phyloP scores from a whole-genome alignment of 1,139 yeast species.

The Blastobotrys malaysiensis region DNA sequence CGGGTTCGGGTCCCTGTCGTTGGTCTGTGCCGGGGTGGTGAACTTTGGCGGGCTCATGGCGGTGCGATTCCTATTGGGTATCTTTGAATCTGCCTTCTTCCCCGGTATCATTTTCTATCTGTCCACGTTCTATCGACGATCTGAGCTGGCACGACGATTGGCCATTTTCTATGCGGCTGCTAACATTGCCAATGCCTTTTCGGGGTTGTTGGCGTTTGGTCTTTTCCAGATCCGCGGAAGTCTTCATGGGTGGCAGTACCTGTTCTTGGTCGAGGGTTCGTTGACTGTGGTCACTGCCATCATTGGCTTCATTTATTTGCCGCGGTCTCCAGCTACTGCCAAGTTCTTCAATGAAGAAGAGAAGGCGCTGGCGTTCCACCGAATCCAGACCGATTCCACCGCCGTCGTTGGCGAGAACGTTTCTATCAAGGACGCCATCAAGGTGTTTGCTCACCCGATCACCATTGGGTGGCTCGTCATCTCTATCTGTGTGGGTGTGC shows the following conservation, averaged over 20 bases:
- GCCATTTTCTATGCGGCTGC: constrained; percentile 52
- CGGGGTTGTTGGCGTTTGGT: constrained; percentile 30
- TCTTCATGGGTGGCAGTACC: constrained; percentile 35
- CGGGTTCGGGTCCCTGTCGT: constrained; percentile 52
- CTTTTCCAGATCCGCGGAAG: constrained; percentile 31
- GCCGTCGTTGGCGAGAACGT: constrained; percentile 43
- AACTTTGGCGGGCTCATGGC: constrained; percentile 24
- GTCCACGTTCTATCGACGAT: constrained; percentile 31
- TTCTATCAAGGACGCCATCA: constrained; percentile 42
- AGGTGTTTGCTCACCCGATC: constrained; percentile 48
- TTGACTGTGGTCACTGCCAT: constrained; percentile 31
- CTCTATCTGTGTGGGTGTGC: constrained; percentile 45
- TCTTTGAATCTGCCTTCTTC: constrained; percentile 27
- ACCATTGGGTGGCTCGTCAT: constrained; percentile 45
- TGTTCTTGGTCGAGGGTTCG: constrained; percentile 37
- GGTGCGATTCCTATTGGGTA: constrained; percentile 31
- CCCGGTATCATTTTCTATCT: constrained; percentile 32
- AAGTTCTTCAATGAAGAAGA: constrained; percentile 42
- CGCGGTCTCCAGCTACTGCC: constrained; percentile 48
- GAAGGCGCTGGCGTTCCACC: constrained; percentile 22
- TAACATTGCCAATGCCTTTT: constrained; percentile 33
- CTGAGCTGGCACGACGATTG: constrained; percentile 42
- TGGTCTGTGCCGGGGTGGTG: constrained; percentile 53
- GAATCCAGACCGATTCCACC: constrained; percentile 43
- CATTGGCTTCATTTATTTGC: constrained; percentile 42